Evolutionary conservation across 768 basidiomycete genomes (phyloP), one percentile per base, ranked within the genome.

Genomic region (Amanita jacksonii): DNA sequence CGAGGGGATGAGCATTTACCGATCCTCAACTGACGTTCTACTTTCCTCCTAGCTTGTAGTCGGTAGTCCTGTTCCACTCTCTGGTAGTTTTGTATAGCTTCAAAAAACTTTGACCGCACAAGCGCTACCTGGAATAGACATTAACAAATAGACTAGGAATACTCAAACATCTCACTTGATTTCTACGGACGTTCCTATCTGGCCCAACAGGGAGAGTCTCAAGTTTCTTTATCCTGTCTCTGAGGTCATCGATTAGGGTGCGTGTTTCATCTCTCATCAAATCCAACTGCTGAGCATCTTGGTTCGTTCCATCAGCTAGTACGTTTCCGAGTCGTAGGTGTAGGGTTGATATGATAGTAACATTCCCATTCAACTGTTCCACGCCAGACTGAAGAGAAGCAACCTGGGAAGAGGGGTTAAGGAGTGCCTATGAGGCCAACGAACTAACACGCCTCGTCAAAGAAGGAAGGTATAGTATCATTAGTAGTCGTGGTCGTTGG

Each of bases 71-170:
- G 79, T 59, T 89, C 87, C 19, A 85, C 77, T 22, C 66, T 69
- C 58, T 86, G 87, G 59, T 85, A 89, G 46, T 76, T 77, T 56
- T 86, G 85, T 38, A 89, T 73, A 0, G 77, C 76, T 49, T 87
- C 85, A 37, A 81, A 57, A 48, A 89, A 88, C 56, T 81, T 85
- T 19, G 69, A 66, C 49, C 80, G 79, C 28, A 83, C 66, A 16
- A 79, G 55, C 1, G 67, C 68, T 30, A 74, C 70, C 82, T 85
- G 50, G n/a, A 25, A n/a, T 20, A 34, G 41, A 35, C 10, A 4
- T 7, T 31, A 3, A 42, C 13, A 35, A 9, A 15, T 4, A 38
- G 8, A 22, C 19, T n/a, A 23, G 19, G n/a, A 6, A 22, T 7
- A n/a, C 13, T 5, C 15, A 5, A 43, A 9, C 20, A 28, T 10